Conservation (phyloP, 2,329 filamentous ascomycete genomes). For the Grosmannia serpens region DNA sequence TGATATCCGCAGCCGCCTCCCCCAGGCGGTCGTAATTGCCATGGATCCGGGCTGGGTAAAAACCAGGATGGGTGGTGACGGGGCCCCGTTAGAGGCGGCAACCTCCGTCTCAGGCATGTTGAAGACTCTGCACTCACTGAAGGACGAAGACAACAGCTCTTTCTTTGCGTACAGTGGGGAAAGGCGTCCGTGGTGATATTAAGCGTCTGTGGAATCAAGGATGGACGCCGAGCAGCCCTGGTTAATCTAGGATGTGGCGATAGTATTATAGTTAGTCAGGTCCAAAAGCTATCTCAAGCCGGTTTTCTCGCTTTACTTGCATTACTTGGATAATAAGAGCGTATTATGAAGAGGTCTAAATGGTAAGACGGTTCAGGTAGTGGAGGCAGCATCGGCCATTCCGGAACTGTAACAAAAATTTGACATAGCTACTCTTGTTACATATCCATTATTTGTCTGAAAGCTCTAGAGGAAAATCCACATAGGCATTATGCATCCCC, state of each 20-base stretch:
- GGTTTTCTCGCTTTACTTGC: no score
- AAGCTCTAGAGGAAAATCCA: no score
- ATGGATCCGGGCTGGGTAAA: conserved; percentile 25
- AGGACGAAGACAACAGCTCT: conserved; percentile 32
- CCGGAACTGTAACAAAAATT: no score
- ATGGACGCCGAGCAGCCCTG: background rate
- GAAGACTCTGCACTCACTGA: conserved; percentile 59
- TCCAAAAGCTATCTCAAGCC: no score
- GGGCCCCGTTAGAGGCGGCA: conserved; percentile 16
- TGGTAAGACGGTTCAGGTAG: no score
- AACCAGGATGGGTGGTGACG: conserved; percentile 21
- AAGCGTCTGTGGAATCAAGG: background rate
- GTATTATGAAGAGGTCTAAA: no score
- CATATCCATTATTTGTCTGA: no score
- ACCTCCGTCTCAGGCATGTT: conserved; percentile 44
- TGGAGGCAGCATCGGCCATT: no score
- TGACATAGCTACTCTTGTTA: no score
- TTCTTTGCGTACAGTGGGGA: conserved; percentile 15
- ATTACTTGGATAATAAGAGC: no score
- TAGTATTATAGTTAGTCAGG: background rate
- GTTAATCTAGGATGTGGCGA: background rate
- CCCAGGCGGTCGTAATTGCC: conserved; percentile 17
- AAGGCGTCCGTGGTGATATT: conserved; percentile 15
- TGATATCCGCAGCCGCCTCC: conserved; percentile 13
- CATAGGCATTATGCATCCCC: no score